Conservation (phyloP, 257 asterid species). For the Solanum pinnatisectum region DNA sequence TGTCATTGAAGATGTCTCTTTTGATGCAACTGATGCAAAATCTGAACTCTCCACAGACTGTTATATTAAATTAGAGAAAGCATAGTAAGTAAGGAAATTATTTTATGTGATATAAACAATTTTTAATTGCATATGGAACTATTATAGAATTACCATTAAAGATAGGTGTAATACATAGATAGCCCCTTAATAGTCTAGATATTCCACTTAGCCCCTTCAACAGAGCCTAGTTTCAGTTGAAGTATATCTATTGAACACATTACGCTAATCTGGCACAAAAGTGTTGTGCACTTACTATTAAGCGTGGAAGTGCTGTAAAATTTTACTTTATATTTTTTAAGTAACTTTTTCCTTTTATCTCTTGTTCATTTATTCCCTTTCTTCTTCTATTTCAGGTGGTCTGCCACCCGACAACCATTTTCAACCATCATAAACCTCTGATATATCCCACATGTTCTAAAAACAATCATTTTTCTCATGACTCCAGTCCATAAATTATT, state of each 20-base stretch:
- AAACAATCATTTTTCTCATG: not conserved
- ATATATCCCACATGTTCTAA: not conserved
- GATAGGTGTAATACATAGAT: not conserved
- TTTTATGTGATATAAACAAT: not conserved
- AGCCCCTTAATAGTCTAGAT: not conserved
- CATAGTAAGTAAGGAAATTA: not conserved
- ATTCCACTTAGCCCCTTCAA: not conserved
- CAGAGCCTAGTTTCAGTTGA: not conserved
- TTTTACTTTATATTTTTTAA: no score
- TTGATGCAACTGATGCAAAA: not conserved
- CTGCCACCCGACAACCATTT: not conserved
- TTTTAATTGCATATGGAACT: not conserved
- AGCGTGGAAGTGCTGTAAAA: not conserved
- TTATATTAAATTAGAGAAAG: not conserved
- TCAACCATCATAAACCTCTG: not conserved
- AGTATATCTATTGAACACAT: not conserved
- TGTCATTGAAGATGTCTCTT: not conserved
- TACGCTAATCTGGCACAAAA: not conserved
- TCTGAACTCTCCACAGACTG: not conserved
- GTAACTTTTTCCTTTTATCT: no score
- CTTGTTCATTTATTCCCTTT: not conserved
- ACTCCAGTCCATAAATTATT: not conserved
- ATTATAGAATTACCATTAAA: not conserved
- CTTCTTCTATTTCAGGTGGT: not conserved
- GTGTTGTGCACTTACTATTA: not conserved